These are phyloP conservation scores for Cystobasidium onofrii DNA, from an alignment of 768 basidiomycete genomes.

Conservation along the genomic window DNA sequence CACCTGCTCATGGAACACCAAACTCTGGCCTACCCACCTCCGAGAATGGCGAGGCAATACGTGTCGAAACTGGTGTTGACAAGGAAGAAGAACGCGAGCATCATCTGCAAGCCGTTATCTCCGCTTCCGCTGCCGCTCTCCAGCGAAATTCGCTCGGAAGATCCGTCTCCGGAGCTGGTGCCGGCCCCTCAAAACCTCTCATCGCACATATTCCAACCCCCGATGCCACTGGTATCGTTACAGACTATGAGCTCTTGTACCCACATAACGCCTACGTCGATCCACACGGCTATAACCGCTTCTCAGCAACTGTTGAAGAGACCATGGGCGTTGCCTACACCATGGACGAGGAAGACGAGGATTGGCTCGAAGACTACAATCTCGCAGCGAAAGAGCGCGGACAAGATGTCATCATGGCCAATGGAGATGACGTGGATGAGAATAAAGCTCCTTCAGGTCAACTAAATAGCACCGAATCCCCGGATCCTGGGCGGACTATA, in stretches of 20 bases:
- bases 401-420: not conserved
- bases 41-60: constrained; percentile 32
- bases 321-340: constrained; percentile 71
- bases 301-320: constrained; percentile 80
- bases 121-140: constrained; percentile 45
- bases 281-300: constrained; percentile 66
- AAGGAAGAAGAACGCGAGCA: constrained; percentile 46
- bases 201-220: constrained; percentile 85
- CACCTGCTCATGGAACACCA: not conserved
- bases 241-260: constrained; percentile 71
- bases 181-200: constrained; percentile 47
- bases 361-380: constrained; percentile 89
- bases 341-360: constrained; percentile 92
- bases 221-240: constrained; percentile 70
- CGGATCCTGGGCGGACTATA: not conserved
- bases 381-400: constrained; percentile 51
- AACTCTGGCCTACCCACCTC: not conserved
- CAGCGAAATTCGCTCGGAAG: constrained; percentile 17
- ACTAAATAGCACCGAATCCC: not conserved
- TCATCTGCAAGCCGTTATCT: constrained; percentile 49
- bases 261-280: constrained; percentile 63
- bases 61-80: constrained; percentile 43
- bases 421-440: constrained; percentile 19
- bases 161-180: constrained; percentile 29
- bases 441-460: constrained; percentile 54